Evolutionary conservation across 176 grass and related monocot genomes (phyloP), one percentile per base, ranked within the genome.

Genomic region (Juncus inflexus): DNA sequence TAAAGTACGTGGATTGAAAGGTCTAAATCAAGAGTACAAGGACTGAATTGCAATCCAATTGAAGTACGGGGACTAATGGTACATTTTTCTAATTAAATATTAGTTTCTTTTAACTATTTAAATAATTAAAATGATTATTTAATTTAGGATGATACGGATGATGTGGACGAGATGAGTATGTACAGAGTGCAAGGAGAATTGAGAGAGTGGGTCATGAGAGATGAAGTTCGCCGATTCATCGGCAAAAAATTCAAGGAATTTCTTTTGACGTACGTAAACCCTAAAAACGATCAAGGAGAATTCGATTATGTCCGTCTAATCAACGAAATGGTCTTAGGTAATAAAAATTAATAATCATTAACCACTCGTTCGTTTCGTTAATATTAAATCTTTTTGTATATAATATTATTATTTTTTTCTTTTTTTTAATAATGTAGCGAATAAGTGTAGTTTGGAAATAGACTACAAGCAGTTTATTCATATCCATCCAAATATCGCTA

Each of bases 171-270:
- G 71, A 86, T 89, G 83, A 97, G 83, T 73, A 97, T 97, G 85
- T 97, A 89, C 70, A 87, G 85, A 37, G 88, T 97, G 53, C 94
- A 97, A 89, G 94, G 94, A 71, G 88, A 84, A 61, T 59, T 91
- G 8, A 79, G 88, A 64, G 94, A 97, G 55, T 89, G 94, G 94
- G 88, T 97, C 65, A 84, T 87, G 84, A 89, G 94, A 80, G 88
- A 97, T 72, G 88, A 99, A 86, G 88, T 99, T 8, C 64, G 88
- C 4, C 76, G 94, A n/a, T 99, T 99, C 62, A 99, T 99, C 62
- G 94, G 83, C 10, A 99, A 86, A 75, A 99, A 92, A 86, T 99
- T 99, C 67, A 99, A 92, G 68, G 94, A 99, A 41, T 99, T 99
- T 50, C 79, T 97, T 76, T 81, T 97, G 63, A 91, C 92, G 52